Percentiles rank a stretch among this genome's conserved stretches.
Conservation (phyloP, 495 filamentous ascomycete species). For the Hypoxylon crocopeplum region DNA sequence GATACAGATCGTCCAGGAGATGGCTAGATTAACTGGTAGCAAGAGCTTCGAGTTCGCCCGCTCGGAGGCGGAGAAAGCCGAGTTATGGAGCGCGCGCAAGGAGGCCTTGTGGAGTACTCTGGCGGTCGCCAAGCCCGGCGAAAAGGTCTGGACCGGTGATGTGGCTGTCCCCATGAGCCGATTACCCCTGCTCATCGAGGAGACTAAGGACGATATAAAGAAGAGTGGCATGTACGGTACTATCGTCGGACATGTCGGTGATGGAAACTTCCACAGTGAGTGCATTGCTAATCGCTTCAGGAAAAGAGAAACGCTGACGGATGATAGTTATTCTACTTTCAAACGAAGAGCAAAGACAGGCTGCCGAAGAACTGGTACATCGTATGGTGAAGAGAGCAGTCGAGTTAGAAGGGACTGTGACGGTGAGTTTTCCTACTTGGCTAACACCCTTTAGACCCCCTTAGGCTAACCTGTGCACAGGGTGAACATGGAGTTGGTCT, state of each 20-base stretch:
- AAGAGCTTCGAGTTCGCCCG: conserved; percentile 81
- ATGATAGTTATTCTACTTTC: conserved; percentile 71
- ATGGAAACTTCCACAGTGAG: conserved; percentile 83
- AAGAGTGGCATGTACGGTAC: conserved; percentile 70
- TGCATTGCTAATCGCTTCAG: conserved; percentile 1
- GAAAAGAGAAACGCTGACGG: conserved; percentile 21
- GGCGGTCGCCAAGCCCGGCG: conserved; percentile 60
- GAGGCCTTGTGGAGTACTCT: conserved; percentile 81
- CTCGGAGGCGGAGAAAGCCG: conserved; percentile 69
- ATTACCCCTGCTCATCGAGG: conserved; percentile 77
- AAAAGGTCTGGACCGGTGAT: conserved; percentile 84
- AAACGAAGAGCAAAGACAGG: conserved; percentile 66
- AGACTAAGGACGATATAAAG: conserved; percentile 75
- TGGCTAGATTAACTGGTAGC: conserved; percentile 68
- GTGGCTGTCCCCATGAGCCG: conserved; percentile 80
- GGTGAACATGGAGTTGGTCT: conserved; percentile 85
- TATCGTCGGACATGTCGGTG: conserved; percentile 84
- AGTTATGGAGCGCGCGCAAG: conserved; percentile 89
- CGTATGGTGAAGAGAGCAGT: conserved; percentile 85
- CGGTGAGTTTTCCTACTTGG: conserved; percentile 48
- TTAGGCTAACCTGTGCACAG: conserved; percentile 29
- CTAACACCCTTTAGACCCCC: background rate
- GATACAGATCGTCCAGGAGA: conserved; percentile 69
- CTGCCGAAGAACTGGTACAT: conserved; percentile 75
- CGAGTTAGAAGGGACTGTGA: conserved; percentile 83